Conservation (phyloP, 1,284 basidiomycete genomes). For the Megacollybia platyphylla region DNA sequence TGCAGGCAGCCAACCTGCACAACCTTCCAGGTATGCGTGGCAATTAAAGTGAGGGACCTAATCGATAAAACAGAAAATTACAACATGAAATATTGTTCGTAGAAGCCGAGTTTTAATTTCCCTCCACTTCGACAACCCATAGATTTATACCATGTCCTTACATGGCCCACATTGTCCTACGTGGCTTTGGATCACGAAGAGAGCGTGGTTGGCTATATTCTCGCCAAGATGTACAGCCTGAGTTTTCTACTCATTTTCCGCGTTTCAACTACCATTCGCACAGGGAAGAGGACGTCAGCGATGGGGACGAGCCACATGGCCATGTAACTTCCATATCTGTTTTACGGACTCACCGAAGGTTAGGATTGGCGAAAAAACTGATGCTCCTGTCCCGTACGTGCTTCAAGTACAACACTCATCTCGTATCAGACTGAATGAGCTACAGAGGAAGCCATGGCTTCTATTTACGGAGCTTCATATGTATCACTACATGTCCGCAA, state of each 20-base stretch:
- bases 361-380: slow-evolving; percentile 86
- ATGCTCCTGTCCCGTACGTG: slow-evolving; percentile 80
- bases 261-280: neutral
- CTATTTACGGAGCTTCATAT: slow-evolving; percentile 74
- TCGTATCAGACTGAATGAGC: slow-evolving; percentile 3
- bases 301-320: slow-evolving; percentile 62
- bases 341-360: slow-evolving; percentile 76
- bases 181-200: slow-evolving; percentile 93
- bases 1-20: slow-evolving; percentile 89
- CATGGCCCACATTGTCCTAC: slow-evolving; percentile 94
- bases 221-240: slow-evolving; percentile 79
- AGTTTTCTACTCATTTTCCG: slow-evolving; percentile 3
- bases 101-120: neutral
- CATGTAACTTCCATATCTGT: slow-evolving; percentile 96
- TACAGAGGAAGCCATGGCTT: slow-evolving; percentile 83
- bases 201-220: slow-evolving; percentile 91
- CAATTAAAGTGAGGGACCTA: slow-evolving; percentile 55
- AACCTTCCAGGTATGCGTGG: slow-evolving; percentile 48
- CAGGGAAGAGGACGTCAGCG: slow-evolving; percentile 60
- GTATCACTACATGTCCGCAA: slow-evolving; percentile 89
- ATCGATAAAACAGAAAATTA: slow-evolving; percentile 42
- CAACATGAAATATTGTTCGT: slow-evolving; percentile 52
- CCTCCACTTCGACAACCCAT: neutral
- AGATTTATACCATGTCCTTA: slow-evolving; percentile 94
- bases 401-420: slow-evolving; percentile 1